A percentile compares a stretch with the other conserved stretches of the same genome.
Conservation (phyloP, 2,329 filamentous ascomycete species). For the Cladosporium phlei region DNA sequence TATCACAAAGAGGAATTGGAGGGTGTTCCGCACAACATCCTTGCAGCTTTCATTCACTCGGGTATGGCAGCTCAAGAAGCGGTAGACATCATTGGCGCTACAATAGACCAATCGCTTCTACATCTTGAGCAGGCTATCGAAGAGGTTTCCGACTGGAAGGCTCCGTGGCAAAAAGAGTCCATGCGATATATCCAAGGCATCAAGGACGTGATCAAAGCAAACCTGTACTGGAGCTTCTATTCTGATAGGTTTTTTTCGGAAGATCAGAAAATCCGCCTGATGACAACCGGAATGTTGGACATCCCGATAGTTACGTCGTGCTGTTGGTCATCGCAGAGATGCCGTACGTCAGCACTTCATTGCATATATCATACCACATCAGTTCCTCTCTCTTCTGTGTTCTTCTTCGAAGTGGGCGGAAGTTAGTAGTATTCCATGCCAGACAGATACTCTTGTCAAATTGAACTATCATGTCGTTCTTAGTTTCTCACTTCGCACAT, state of each 20-base stretch:
- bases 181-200: not conserved
- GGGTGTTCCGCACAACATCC: slow-evolving; percentile 3
- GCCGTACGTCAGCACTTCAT: too few species aligned
- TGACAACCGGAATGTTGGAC: not conserved
- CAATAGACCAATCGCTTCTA: not conserved
- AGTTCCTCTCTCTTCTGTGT: too few species aligned
- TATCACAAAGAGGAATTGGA: slow-evolving; percentile 2
- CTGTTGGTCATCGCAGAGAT: too few species aligned
- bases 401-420: too few species aligned
- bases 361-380: too few species aligned
- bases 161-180: not conserved
- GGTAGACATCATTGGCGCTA: not conserved
- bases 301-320: not conserved
- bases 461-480: too few species aligned
- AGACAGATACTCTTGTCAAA: too few species aligned
- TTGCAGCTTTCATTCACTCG: not conserved
- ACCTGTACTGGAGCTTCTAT: slow-evolving; percentile 1
- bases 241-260: not conserved
- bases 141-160: not conserved
- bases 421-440: too few species aligned
- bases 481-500: too few species aligned
- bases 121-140: not conserved
- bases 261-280: not conserved
- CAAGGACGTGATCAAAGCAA: not conserved
- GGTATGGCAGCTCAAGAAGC: not conserved